Evolutionary conservation across 352 stramenopile genomes (phyloP).

Genomic region (Chrysophaeum taylorii): DNA sequence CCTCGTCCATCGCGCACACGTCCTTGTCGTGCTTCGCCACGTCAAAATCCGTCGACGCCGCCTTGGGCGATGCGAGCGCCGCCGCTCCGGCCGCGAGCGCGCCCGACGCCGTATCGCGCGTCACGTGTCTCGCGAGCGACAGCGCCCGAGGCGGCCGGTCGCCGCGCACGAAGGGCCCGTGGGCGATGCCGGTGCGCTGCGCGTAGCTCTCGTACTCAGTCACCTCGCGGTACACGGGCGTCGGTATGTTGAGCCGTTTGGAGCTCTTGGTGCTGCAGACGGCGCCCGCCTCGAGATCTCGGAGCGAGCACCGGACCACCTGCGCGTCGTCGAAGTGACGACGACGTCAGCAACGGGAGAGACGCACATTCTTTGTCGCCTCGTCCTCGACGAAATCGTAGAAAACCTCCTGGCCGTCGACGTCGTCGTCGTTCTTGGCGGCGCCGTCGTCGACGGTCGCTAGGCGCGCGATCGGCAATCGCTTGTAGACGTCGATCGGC

Average conservation of each 20-base stretch:
- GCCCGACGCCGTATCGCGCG: constrained; percentile 17
- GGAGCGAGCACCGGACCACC: neutral
- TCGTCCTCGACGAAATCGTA: constrained; percentile 69
- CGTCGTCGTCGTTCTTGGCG: constrained; percentile 21
- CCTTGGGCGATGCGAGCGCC: constrained; percentile 15
- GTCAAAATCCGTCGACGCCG: constrained; percentile 28
- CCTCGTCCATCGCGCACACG: constrained; percentile 35
- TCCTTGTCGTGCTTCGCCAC: constrained; percentile 26
- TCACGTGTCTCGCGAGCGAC: constrained; percentile 10
- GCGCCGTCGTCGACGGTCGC: constrained; percentile 45
- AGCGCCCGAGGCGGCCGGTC: constrained; percentile 31
- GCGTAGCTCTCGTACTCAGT: neutral
- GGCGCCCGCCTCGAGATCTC: neutral
- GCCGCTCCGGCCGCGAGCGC: constrained; percentile 5
- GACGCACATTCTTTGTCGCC: no score
- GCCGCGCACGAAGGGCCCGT: neutral
- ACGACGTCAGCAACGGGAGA: neutral
- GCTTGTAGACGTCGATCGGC: constrained; percentile 70
- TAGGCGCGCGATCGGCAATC: constrained; percentile 63
- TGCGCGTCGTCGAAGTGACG: neutral
- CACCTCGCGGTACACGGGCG: neutral
- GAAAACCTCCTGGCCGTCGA: constrained; percentile 53
- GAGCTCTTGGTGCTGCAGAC: constrained; percentile 64
- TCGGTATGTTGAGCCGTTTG: constrained; percentile 53
- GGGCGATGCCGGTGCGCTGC: neutral